Percentiles rank a stretch among this genome's conserved stretches.
Conservation (phyloP, 225 moss, liverwort and hornwort genomes). For the Neckera pumila region DNA sequence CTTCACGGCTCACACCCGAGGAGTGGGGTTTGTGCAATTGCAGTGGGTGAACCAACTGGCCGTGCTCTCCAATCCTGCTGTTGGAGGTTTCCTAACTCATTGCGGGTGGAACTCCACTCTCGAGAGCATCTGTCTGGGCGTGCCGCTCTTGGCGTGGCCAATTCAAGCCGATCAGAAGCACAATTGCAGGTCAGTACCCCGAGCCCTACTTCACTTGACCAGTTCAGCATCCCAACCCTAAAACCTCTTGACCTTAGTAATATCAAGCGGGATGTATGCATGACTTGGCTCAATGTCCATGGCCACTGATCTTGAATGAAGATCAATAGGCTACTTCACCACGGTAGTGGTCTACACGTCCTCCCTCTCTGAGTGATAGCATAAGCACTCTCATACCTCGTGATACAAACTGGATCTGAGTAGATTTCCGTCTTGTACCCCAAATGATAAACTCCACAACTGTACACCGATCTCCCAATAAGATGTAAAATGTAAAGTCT, state of each 20-base stretch:
- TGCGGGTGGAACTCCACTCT: conserved; percentile 49
- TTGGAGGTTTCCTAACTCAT: conserved; percentile 50
- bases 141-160: conserved; percentile 52
- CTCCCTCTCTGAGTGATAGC: not conserved
- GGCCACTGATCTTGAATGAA: not conserved
- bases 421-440: not conserved
- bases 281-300: not conserved
- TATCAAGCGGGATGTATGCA: not conserved
- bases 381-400: not conserved
- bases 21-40: conserved; percentile 18
- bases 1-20: not conserved
- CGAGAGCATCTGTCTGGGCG: conserved; percentile 28
- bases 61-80: conserved; percentile 32
- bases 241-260: not conserved
- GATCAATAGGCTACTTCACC: not conserved
- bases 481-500: not conserved
- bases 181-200: conserved; percentile 9
- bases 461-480: not conserved
- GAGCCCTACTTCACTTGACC: not conserved
- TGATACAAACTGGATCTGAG: not conserved
- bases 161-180: conserved; percentile 32
- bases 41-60: conserved; percentile 39
- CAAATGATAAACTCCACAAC: not conserved
- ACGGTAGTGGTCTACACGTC: not conserved
- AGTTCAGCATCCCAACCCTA: not conserved